Base-by-base conservation (phyloP, 2,329 filamentous ascomycete species). In the Xylariaceae sp. region DNA sequence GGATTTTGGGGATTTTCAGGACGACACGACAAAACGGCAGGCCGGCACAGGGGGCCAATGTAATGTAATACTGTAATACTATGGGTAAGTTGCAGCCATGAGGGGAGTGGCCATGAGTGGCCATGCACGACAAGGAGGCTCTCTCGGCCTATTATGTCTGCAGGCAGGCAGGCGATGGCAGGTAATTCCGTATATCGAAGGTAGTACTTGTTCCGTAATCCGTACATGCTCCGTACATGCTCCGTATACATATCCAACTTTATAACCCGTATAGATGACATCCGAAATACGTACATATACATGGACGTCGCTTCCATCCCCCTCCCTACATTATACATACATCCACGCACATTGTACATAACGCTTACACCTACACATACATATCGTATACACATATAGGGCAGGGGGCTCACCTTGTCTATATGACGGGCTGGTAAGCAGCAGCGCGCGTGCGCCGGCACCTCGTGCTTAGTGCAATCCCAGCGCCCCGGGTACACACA, bases 371-470 rank as follows among this genome's bases (percentile, higher is more conserved):
- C 23, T 30, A 30, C 23, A 30, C 5, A 30, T 30, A 30, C 23
- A 30, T 5, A 30, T 4, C 23, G 5, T 18, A 42, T 8, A 13
- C 13, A n/a, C 10, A n/a, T n/a, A 7, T n/a, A 44, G 57, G 49
- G 56, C 59, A 57, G 62, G 56, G 63, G 61, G 63, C 66, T 63
- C 63, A 67, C 57, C 63, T 61, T 62, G 59, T 51, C 62, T 66
- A 66, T 64, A 69, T 65, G 64, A 68, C 65, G 66, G 67, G 67
- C 68, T 67, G 67, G 68, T 68, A 63, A 62, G 64, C 55, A 66
- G 66, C 62, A 66, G 66, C 62, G 67, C 64, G 67, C 64, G 60
- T 67, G 64, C 66, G 63, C 65, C 68, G 68, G 68, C 68, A 69
- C 59, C 66, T 69, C 68, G 56, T 63, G 62, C 57, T 62, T 68